Evolutionary conservation across 2,329 filamentous ascomycete species (phyloP).

Genomic region (Trichoderma sp.): DNA sequence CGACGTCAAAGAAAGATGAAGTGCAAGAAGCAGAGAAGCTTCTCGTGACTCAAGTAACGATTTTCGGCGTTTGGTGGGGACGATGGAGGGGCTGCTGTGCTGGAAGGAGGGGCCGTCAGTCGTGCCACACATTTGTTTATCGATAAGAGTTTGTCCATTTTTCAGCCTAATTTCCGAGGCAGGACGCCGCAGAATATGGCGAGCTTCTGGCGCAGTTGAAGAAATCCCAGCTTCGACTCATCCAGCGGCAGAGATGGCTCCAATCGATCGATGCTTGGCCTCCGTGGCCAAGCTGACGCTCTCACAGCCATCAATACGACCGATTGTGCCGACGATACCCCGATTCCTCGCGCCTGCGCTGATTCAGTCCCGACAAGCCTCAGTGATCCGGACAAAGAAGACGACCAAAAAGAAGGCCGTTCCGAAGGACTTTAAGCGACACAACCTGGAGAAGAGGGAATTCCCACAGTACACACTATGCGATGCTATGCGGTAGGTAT

Average conservation of each 20-base stretch:
- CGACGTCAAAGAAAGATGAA: neutral
- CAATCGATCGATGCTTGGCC: constrained; percentile 56
- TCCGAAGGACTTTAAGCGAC: constrained; percentile 67
- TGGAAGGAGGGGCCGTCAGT: constrained; percentile 24
- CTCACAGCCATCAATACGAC: constrained; percentile 43
- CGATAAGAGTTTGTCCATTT: constrained; percentile 28
- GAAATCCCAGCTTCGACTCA: constrained; percentile 23
- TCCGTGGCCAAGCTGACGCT: constrained; percentile 56
- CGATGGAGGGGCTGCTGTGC: constrained; percentile 31
- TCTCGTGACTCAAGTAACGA: constrained; percentile 31
- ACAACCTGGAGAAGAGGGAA: constrained; percentile 65
- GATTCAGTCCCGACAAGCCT: constrained; percentile 47
- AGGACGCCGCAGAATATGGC: constrained; percentile 12
- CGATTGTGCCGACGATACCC: constrained; percentile 48
- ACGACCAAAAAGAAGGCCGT: constrained; percentile 59
- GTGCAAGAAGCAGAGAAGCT: constrained; percentile 19
- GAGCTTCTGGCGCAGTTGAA: constrained; percentile 22
- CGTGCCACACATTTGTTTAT: constrained; percentile 27
- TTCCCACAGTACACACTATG: constrained; percentile 72
- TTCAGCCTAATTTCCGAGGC: constrained; percentile 35
- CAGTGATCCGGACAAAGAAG: constrained; percentile 51
- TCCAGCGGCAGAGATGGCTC: constrained; percentile 46
- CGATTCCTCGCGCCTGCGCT: constrained; percentile 52
- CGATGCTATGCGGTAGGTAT: constrained; percentile 81
- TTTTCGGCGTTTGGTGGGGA: constrained; percentile 33